Evolutionary conservation across 306 rosid species (phyloP).

Genomic region (Hippophae tibetana): DNA sequence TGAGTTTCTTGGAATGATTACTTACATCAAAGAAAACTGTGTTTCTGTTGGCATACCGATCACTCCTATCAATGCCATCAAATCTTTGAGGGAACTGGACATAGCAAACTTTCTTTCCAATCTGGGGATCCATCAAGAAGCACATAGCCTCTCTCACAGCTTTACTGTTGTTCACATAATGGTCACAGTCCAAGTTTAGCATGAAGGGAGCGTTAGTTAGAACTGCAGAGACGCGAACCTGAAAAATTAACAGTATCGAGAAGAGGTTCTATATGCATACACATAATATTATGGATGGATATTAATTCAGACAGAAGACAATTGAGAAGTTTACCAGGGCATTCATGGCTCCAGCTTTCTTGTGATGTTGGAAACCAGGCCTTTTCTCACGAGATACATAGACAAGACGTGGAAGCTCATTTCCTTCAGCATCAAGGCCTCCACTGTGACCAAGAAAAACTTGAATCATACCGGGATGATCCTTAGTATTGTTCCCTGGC

Average conservation of each 20-base stretch:
- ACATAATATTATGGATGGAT: neutral
- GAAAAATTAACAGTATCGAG: slow-evolving; percentile 20
- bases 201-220: slow-evolving; percentile 87
- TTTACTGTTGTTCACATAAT: slow-evolving; percentile 81
- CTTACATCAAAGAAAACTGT: slow-evolving; percentile 84
- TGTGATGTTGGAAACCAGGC: slow-evolving; percentile 88
- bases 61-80: slow-evolving; percentile 76
- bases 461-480: slow-evolving; percentile 97
- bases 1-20: slow-evolving; percentile 9
- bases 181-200: slow-evolving; percentile 94
- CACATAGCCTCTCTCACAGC: slow-evolving; percentile 87
- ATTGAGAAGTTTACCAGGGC: slow-evolving; percentile 48
- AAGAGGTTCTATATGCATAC: neutral
- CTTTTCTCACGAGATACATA: slow-evolving; percentile 92
- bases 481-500: slow-evolving; percentile 95
- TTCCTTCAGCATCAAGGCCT: slow-evolving; percentile 81
- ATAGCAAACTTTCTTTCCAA: slow-evolving; percentile 70
- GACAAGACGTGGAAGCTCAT: slow-evolving; percentile 88
- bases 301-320: neutral
- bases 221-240: slow-evolving; percentile 91
- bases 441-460: slow-evolving; percentile 94
- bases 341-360: slow-evolving; percentile 98
- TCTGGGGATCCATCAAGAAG: slow-evolving; percentile 86
- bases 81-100: slow-evolving; percentile 93
- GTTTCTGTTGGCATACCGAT: slow-evolving; percentile 91